Conservation (phyloP, 2,329 filamentous ascomycete genomes). For the Trichoderma semiorbis region DNA sequence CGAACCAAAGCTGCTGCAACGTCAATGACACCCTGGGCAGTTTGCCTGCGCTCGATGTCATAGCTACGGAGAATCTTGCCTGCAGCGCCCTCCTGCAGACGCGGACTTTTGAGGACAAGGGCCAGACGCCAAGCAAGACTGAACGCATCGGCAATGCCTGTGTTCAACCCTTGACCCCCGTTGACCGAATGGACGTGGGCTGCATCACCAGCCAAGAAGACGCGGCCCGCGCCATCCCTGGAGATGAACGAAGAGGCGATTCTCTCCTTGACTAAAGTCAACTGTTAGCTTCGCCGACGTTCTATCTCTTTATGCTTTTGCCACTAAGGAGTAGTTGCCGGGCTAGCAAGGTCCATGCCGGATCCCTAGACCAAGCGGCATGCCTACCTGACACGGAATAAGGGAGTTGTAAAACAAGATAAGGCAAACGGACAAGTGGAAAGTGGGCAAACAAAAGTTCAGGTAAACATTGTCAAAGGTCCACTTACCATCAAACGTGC, state of each 20-base stretch:
- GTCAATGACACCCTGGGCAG: slow-evolving; percentile 44
- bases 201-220: slow-evolving; percentile 54
- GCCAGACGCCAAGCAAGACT: slow-evolving; percentile 53
- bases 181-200: slow-evolving; percentile 55
- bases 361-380: not conserved
- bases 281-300: not conserved
- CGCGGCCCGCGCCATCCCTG: slow-evolving; percentile 39
- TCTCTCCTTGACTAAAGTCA: slow-evolving; percentile 37
- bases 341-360: not conserved
- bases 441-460: not conserved
- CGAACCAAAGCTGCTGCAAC: slow-evolving; percentile 46
- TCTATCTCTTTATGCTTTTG: not conserved
- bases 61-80: slow-evolving; percentile 40
- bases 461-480: not conserved
- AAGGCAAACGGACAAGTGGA: not conserved
- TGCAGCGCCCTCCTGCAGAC: slow-evolving; percentile 23
- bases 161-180: slow-evolving; percentile 58
- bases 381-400: not conserved
- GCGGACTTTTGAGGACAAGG: slow-evolving; percentile 25
- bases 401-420: not conserved
- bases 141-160: slow-evolving; percentile 54
- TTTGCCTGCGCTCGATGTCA: slow-evolving; percentile 41
- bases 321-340: not conserved
- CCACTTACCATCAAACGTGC: slow-evolving; percentile 44
- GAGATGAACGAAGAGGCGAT: slow-evolving; percentile 40